Base-by-base conservation (phyloP, 352 stramenopile species). In the Phytopythium helicoides region DNA sequence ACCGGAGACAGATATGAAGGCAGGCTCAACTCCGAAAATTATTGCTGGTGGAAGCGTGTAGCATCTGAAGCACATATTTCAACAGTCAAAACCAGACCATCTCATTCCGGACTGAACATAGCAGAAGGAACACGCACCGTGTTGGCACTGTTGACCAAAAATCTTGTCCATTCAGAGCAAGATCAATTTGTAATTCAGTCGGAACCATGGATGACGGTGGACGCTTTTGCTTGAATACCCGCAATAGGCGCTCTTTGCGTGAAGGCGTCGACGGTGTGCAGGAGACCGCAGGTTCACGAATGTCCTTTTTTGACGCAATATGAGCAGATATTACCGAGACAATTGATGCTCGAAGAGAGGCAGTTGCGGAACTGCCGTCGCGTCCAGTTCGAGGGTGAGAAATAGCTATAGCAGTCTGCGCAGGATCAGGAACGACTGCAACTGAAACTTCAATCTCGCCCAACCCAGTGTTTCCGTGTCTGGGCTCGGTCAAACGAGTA, bases 151-250 rank as follows among this genome's bases (percentile, higher is more conserved):
- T 37, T 0, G 77, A 85, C 68, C 72, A 76, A 18, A 83, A 88
- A 38, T 88, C 75, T 52, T 88, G 77, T 1, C 77, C 77, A 47
- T 88, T 88, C 11, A 88, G 62, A 10, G 77, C 77, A 3, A 88
- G 36, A 28, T 88, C 77, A 0, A 83, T 59, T 2, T 71, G 47
- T 28, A 88, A 49, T 33, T 88, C 77, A 2, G 56, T 88, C 0
- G 77, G 74, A 7, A 85, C 53, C 7, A 75, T 18, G 9, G 68
- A 72, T 15, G 58, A 39, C 0, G 55, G 56, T 21, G 59, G 56
- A 3, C 61, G 55, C 19, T 61, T 62, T 35, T 74, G 68, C 9
- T 66, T 66, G 28, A 84, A 84, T 22, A 73, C 58, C 15, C 73
- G 70, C 54, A 87, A 52, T 0, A 88, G 51, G 10, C 71, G 76